Conservation (phyloP, 108 stramenopile species). For the Conticribra guillardii region DNA sequence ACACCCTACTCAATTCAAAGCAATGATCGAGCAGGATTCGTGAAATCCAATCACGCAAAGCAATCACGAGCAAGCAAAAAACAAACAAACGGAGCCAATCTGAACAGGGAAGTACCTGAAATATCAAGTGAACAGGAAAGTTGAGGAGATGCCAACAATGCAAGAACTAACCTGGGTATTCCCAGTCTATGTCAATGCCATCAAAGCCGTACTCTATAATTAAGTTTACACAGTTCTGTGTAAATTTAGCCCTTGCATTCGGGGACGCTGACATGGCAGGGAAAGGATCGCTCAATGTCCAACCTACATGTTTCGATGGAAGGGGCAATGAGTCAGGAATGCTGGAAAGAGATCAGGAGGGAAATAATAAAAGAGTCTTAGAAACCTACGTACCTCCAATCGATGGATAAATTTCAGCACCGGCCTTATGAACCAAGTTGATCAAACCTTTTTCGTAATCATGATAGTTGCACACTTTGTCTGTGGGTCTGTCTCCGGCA, state of each 20-base stretch:
- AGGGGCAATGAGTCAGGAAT: neutral
- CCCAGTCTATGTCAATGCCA: conserved; percentile 29
- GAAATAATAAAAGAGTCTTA: too few relatives aligned
- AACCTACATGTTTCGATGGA: neutral
- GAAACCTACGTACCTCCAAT: conserved; percentile 8
- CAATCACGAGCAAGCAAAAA: too few relatives aligned
- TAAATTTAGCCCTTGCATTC: conserved; percentile 29
- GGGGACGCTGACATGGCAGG: conserved; percentile 29
- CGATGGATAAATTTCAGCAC: conserved; percentile 26
- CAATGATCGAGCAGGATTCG: too few relatives aligned
- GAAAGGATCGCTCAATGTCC: conserved; percentile 33
- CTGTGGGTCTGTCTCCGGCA: conserved; percentile 23
- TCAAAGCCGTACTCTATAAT: conserved; percentile 44
- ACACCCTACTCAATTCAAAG: too few relatives aligned
- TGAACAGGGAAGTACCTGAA: too few relatives aligned
- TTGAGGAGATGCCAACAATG: too few relatives aligned
- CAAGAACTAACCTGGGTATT: neutral
- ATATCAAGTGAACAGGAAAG: too few relatives aligned
- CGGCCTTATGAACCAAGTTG: conserved; percentile 39
- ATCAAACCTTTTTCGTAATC: conserved; percentile 34
- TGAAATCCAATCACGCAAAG: too few relatives aligned
- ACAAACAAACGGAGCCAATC: too few relatives aligned
- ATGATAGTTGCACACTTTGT: conserved; percentile 37
- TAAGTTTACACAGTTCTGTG: conserved; percentile 24
- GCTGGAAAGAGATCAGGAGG: too few relatives aligned